Conservation (phyloP, 164 flowering plant genomes). For the Umbilicus rupestris region DNA sequence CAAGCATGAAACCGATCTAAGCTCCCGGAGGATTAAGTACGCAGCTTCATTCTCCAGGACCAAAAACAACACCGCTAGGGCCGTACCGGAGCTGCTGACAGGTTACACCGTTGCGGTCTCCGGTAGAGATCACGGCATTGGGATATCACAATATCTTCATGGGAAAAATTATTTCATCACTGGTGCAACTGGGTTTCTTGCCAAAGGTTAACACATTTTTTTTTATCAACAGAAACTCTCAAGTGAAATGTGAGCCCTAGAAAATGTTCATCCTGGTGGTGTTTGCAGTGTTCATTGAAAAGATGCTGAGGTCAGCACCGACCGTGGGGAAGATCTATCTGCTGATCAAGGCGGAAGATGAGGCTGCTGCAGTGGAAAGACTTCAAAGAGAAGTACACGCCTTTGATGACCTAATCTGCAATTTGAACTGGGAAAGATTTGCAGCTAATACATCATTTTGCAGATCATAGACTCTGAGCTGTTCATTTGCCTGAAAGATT, state of each 20-base stretch:
- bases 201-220: conserved; percentile 48
- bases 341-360: conserved; percentile 68
- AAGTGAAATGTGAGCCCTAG: too few relatives aligned
- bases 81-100: not conserved
- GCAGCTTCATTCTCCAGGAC: not conserved
- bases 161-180: conserved; percentile 70
- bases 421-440: too few relatives aligned
- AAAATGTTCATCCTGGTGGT: too few relatives aligned
- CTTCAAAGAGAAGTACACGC: conserved; percentile 56
- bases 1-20: not conserved
- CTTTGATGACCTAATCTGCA: not conserved
- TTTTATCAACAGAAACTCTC: too few relatives aligned
- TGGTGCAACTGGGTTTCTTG: conserved; percentile 91
- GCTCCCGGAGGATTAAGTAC: not conserved
- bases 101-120: not conserved
- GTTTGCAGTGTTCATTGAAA: conserved; percentile 78
- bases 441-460: too few relatives aligned
- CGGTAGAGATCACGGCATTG: conserved; percentile 42
- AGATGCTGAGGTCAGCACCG: conserved; percentile 69
- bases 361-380: conserved; percentile 63
- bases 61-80: not conserved
- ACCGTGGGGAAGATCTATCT: conserved; percentile 73
- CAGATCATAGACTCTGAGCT: conserved; percentile 69
- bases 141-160: conserved; percentile 61
- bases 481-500: conserved; percentile 51